Percentiles rank a stretch among this genome's conserved stretches.
These are phyloP conservation scores for Scytalidium lignicola DNA, from an alignment of 2,329 filamentous ascomycete species.

Conservation along the genomic window DNA sequence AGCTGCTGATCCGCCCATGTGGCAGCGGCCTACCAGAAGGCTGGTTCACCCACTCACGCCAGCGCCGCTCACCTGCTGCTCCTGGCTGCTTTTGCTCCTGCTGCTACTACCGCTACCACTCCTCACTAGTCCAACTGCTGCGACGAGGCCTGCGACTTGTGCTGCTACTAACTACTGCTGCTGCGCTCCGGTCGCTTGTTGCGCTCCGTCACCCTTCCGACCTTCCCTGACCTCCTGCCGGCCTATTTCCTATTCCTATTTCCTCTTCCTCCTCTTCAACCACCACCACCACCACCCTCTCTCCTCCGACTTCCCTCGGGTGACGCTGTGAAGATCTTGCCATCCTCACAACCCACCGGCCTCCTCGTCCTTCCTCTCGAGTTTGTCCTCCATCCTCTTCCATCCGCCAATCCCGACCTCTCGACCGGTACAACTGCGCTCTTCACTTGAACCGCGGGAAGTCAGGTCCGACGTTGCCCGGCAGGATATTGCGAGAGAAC, in stretches of 20 bases:
- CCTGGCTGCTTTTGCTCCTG: neutral
- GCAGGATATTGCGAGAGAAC: neutral
- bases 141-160: neutral
- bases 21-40: neutral
- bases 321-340: neutral
- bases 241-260: neutral
- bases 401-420: constrained; percentile 1
- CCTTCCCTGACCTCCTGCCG: neutral
- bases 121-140: too few species aligned
- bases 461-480: neutral
- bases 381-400: neutral
- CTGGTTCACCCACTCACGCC: neutral
- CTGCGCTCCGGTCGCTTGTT: too few species aligned
- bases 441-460: neutral
- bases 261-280: neutral
- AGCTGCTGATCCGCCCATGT: neutral
- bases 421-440: neutral
- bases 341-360: neutral
- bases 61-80: neutral
- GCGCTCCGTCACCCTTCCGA: neutral
- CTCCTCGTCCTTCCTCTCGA: neutral
- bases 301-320: neutral
- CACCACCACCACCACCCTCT: neutral
- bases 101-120: too few species aligned
- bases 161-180: too few species aligned